These are phyloP conservation scores for Massariosphaeria phaeospora DNA, from an alignment of 495 filamentous ascomycete genomes.

Conservation along the genomic window DNA sequence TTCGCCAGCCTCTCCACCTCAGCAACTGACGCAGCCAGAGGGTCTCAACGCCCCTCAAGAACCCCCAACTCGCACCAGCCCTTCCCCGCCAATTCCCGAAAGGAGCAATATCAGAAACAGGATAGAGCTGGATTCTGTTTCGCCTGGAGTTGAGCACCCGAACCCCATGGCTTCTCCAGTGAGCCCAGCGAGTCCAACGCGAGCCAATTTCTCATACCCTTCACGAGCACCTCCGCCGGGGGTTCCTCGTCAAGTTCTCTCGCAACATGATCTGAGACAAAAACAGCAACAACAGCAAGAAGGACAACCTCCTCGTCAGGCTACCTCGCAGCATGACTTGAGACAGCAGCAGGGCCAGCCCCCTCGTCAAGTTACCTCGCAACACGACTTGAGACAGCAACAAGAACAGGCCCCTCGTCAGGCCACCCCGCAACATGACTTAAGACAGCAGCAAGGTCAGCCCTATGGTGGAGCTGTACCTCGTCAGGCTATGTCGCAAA, in stretches of 20 bases:
- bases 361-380: not conserved
- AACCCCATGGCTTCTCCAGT: slow-evolving; percentile 20
- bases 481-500: too few species aligned
- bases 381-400: not conserved
- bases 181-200: slow-evolving; percentile 9
- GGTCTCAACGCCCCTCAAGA: not conserved
- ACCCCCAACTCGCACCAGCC: not conserved
- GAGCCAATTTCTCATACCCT: slow-evolving; percentile 30
- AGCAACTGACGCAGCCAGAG: not conserved
- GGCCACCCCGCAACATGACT: too few species aligned
- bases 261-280: not conserved
- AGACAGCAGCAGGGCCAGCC: not conserved
- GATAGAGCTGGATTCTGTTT: slow-evolving; percentile 21
- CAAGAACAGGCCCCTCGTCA: not conserved
- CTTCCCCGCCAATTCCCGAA: slow-evolving; percentile 23
- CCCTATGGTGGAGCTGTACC: too few species aligned
- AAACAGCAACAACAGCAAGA: not conserved
- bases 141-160: slow-evolving; percentile 12
- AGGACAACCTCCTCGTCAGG: not conserved
- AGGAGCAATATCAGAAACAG: slow-evolving; percentile 27
- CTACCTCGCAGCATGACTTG: not conserved
- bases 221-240: slow-evolving; percentile 22
- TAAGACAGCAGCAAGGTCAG: not conserved
- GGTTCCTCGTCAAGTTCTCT: slow-evolving; percentile 18
- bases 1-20: slow-evolving; percentile 1